Evolutionary conservation across 805 yeast genomes (phyloP).

Genomic region (Debaryomyces tyrocola): DNA sequence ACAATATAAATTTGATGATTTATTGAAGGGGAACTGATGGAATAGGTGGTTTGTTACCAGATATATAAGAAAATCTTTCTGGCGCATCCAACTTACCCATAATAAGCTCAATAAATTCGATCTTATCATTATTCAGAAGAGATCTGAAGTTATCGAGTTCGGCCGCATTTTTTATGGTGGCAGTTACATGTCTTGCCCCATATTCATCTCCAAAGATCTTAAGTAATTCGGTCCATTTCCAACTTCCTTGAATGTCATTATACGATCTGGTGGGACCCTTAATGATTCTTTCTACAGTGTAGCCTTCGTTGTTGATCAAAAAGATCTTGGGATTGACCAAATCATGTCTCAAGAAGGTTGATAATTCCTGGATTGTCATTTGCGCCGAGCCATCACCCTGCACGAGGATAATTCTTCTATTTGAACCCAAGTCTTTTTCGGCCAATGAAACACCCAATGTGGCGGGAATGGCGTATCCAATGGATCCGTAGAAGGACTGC

Average conservation of each 20-base stretch:
- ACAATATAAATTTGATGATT: too few relatives aligned
- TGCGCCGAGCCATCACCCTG: constrained; percentile 96
- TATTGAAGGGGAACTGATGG: too few relatives aligned
- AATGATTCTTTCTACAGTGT: constrained; percentile 85
- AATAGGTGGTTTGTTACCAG: constrained; percentile 2
- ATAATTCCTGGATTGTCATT: constrained; percentile 86
- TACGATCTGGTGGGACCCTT: constrained; percentile 74
- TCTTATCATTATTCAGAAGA: constrained; percentile 10
- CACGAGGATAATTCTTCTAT: constrained; percentile 62
- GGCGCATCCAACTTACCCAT: constrained; percentile 29
- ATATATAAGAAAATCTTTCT: constrained; percentile 18
- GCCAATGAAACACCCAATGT: constrained; percentile 82
- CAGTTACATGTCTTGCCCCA: constrained; percentile 20
- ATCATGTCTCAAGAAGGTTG: constrained; percentile 58
- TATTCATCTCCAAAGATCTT: constrained; percentile 58
- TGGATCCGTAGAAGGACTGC: constrained; percentile 79
- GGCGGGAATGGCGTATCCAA: constrained; percentile 87
- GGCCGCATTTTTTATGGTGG: constrained; percentile 14
- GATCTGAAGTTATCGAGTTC: constrained; percentile 19
- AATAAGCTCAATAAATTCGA: constrained; percentile 24
- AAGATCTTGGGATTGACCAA: constrained; percentile 65
- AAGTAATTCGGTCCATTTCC: constrained; percentile 78
- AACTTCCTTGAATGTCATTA: constrained; percentile 77
- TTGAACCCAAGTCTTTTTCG: constrained; percentile 49
- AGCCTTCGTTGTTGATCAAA: constrained; percentile 81